phyloP scores from a whole-genome alignment of 73 alveolate species.

The Symbiodinium natans region DNA sequence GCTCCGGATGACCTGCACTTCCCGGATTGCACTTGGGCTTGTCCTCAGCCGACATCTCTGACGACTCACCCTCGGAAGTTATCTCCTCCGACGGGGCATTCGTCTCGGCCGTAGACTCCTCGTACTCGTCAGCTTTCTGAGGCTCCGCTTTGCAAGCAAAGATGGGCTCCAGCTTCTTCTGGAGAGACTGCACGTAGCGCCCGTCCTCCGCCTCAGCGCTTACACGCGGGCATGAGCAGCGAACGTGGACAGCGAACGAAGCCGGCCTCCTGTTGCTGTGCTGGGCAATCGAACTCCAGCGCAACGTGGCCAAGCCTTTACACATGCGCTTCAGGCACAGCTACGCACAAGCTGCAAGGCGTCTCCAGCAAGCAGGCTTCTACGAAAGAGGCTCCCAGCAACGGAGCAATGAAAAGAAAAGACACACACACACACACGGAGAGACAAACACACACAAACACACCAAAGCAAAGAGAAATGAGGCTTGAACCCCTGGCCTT shows the following conservation, averaged over 20 bases:
- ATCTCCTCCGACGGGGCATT: not conserved
- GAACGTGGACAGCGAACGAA: too few relatives aligned
- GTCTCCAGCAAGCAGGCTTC: too few relatives aligned
- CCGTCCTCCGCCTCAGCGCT: not conserved
- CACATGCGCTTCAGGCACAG: too few relatives aligned
- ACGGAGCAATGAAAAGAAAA: too few relatives aligned
- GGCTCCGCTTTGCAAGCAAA: not conserved
- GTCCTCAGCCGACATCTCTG: not conserved
- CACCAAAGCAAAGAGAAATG: too few relatives aligned
- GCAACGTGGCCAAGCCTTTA: not conserved
- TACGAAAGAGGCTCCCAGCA: too few relatives aligned
- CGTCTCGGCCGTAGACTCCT: not conserved
- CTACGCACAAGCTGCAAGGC: too few relatives aligned
- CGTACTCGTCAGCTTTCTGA: not conserved
- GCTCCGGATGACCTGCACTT: not conserved
- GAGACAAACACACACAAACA: too few relatives aligned
- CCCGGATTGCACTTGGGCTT: not conserved
- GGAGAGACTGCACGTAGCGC: too few relatives aligned
- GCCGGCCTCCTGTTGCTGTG: not conserved
- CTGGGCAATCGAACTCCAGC: not conserved
- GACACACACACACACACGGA: too few relatives aligned
- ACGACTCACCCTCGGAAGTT: not conserved
- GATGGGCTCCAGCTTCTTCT: too few relatives aligned
- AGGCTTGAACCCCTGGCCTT: not conserved
- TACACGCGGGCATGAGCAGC: not conserved